Base-by-base conservation (phyloP, 257 asterid genomes). In the Penstemon barbatus region DNA sequence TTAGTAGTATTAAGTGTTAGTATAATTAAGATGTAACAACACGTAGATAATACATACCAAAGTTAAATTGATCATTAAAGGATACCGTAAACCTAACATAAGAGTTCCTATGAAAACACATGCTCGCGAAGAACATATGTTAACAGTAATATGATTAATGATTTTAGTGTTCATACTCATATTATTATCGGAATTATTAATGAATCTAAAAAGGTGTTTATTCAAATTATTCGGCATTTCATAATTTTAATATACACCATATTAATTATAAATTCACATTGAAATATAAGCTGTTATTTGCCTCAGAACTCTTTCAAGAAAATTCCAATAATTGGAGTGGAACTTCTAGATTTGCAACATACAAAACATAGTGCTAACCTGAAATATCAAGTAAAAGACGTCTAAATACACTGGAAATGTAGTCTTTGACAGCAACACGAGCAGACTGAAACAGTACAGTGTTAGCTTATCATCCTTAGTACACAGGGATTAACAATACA, bases 371-470 rank as follows among this genome's bases (percentile, higher is more conserved):
- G 68, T 41, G 80, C 90, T 75, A 57, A 94, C 99, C 99, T 87
- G 93, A 79, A 66, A 94, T 91, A 75, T 72, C 81, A 42, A 61
- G 80, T 72, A 85, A 77, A 63, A 94, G 96, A 75, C 51, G 88
- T 72, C 69, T 73, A 75, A 94, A 87, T 75, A 82, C 77, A 78
- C 84, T 83, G 77, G 73, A 65, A 66, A 89, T 79, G 68, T 85
- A 91, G 72, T 89, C 84, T 78, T 83, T 91, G 77, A 86, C 77
- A 42, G 90, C 85, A 83, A 56, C 84, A 25, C 67, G 87, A 63
- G 97, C 96, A 75, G 82, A 88, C 99, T 94, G 86, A 45, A 80
- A 71, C 48, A 70, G 69, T n/a, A 68, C 11, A 68, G 25, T 54
- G 69, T 74, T 56, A 75, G 79, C 52, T 58, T 56, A 75, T 56